A percentile compares a stretch with the other conserved stretches of the same genome.
Evolutionary conservation across 129 eudicot genomes (phyloP).

Genomic region (Centella asiatica): DNA sequence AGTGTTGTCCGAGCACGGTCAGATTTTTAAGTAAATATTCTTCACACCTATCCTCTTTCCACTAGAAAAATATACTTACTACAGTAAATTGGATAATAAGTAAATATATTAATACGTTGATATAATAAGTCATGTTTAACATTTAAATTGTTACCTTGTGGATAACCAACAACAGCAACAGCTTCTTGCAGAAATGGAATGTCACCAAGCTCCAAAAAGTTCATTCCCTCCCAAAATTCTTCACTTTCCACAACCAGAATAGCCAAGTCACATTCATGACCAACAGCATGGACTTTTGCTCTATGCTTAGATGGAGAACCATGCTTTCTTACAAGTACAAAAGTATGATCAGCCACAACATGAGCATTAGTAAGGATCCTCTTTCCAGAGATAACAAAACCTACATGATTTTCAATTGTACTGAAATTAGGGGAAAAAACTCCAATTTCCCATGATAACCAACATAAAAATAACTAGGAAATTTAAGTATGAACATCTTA

Average conservation of each 20-base stretch:
- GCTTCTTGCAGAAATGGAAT: constrained; percentile 91
- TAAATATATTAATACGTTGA: background rate
- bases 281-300: constrained; percentile 86
- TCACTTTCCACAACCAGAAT: constrained; percentile 73
- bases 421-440: background rate
- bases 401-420: constrained; percentile 28
- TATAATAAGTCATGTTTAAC: background rate
- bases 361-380: constrained; percentile 97
- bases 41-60: too few species aligned
- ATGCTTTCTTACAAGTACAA: constrained; percentile 92
- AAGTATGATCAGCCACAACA: constrained; percentile 96
- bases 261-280: constrained; percentile 98
- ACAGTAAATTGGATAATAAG: too few species aligned
- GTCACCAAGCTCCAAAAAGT: constrained; percentile 77
- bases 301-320: constrained; percentile 92
- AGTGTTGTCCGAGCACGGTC: too few species aligned
- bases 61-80: too few species aligned
- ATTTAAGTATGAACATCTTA: too few species aligned
- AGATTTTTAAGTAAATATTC: too few species aligned
- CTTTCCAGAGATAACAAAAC: constrained; percentile 83
- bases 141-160: constrained; percentile 57
- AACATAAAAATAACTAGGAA: too few species aligned
- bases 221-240: constrained; percentile 96
- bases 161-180: constrained; percentile 97
- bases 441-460: too few species aligned